A percentile compares a stretch with the other conserved stretches of the same genome.
phyloP scores from a whole-genome alignment of 1,284 basidiomycete genomes.

The Apiotrichum siamense region DNA sequence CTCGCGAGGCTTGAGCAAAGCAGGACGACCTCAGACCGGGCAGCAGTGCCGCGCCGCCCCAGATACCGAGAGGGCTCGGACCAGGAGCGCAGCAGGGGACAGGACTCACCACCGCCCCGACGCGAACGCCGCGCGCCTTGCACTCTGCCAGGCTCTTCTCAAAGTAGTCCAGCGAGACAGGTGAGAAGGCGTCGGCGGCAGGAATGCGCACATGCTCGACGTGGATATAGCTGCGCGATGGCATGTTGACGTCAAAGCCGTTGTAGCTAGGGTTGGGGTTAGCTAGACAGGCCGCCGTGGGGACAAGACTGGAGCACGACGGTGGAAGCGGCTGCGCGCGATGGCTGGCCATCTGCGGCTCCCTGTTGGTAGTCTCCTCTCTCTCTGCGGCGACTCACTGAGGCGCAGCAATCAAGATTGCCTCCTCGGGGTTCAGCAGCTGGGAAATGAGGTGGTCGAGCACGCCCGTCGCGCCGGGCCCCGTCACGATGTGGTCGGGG shows the following conservation, averaged over 20 bases:
- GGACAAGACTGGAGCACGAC: too few relatives aligned
- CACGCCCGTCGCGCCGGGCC: constrained; percentile 27
- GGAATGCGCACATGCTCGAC: constrained; percentile 10
- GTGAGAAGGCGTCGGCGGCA: not conserved
- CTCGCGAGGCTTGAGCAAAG: too few relatives aligned
- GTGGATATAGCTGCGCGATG: constrained; percentile 2
- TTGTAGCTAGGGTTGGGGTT: constrained; percentile 21
- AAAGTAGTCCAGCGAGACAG: constrained; percentile 3
- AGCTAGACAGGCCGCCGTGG: not conserved
- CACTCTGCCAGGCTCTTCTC: constrained; percentile 23
- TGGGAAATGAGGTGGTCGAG: constrained; percentile 35
- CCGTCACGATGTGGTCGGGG: constrained; percentile 26
- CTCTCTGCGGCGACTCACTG: constrained; percentile 7
- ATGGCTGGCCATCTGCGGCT: not conserved
- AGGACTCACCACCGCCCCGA: constrained; percentile 32
- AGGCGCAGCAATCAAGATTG: constrained; percentile 31
- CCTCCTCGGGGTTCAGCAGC: constrained; percentile 33
- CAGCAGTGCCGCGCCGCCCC: too few relatives aligned
- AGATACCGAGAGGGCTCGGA: too few relatives aligned
- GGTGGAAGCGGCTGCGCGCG: not conserved
- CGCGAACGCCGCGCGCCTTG: constrained; percentile 23
- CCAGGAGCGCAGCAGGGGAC: not conserved
- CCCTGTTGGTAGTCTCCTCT: too few relatives aligned
- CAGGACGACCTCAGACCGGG: too few relatives aligned
- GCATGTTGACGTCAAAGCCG: constrained; percentile 29